These are phyloP conservation scores for Coniochaeta hoffmannii DNA, from an alignment of 2,329 filamentous ascomycete species.

Conservation along the genomic window DNA sequence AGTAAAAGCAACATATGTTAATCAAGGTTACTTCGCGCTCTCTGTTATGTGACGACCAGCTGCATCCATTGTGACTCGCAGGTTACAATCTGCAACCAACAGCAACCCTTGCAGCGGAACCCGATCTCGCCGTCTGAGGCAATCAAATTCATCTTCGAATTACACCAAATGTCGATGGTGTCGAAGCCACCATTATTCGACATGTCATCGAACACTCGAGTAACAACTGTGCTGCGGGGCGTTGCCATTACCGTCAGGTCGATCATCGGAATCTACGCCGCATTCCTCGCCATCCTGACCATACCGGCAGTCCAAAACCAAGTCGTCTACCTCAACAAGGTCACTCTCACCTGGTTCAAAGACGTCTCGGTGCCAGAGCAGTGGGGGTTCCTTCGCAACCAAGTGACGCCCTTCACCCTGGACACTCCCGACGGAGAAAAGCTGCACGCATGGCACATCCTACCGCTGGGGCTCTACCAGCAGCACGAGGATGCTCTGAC, in stretches of 20 bases:
- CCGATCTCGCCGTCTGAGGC: too few relatives aligned
- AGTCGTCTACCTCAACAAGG: constrained; percentile 46
- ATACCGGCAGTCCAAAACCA: constrained; percentile 43
- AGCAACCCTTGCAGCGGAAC: too few relatives aligned
- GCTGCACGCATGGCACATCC: constrained; percentile 68
- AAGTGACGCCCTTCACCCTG: constrained; percentile 65
- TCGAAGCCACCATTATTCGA: too few relatives aligned
- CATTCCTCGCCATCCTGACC: constrained; percentile 18
- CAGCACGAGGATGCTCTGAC: constrained; percentile 44
- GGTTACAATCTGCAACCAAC: too few relatives aligned
- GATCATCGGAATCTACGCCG: background rate
- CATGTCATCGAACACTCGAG: too few relatives aligned
- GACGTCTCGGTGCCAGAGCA: constrained; percentile 58
- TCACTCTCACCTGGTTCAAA: constrained; percentile 49
- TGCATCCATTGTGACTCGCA: too few relatives aligned
- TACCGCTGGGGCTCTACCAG: constrained; percentile 60
- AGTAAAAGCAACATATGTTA: too few relatives aligned
- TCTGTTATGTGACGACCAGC: too few relatives aligned
- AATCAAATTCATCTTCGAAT: too few relatives aligned
- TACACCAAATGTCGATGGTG: too few relatives aligned
- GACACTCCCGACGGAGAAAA: constrained; percentile 57
- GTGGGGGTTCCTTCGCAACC: constrained; percentile 64
- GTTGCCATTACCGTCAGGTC: background rate
- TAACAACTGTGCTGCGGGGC: too few relatives aligned
- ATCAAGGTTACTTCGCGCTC: too few relatives aligned